phyloP scores from a whole-genome alignment of 2,329 filamentous ascomycete genomes.

The Catunica adiposa region DNA sequence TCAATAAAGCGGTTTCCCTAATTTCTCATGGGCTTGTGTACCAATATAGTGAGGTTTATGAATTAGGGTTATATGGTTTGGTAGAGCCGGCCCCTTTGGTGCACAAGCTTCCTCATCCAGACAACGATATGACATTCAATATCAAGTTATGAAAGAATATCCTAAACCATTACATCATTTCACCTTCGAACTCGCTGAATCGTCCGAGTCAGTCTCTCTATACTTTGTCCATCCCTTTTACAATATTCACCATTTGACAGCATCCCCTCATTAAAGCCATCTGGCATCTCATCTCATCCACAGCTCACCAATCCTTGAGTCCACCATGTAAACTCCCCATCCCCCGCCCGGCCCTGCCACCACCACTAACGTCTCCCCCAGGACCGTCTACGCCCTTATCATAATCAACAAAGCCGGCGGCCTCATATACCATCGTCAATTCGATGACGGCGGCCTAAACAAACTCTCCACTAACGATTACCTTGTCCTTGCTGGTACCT shows the following conservation, averaged over 20 bases:
- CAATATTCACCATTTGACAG: not conserved
- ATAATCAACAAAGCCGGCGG: conserved; percentile 98
- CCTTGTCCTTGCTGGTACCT: conserved; percentile 88
- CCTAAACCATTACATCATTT: no score
- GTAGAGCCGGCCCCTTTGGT: not conserved
- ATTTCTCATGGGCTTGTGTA: no score
- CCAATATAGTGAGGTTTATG: no score
- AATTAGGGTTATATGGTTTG: not conserved
- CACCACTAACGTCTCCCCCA: conserved; percentile 23
- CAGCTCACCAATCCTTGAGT: not conserved
- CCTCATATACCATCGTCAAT: conserved; percentile 88
- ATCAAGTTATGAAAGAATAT: not conserved
- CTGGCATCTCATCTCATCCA: not conserved
- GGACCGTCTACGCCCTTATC: conserved; percentile 89
- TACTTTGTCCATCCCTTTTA: not conserved
- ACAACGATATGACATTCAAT: not conserved
- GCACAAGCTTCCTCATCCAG: not conserved
- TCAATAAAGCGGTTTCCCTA: no score
- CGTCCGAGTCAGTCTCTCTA: not conserved
- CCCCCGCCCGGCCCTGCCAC: not conserved
- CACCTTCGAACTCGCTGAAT: not conserved
- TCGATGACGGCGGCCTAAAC: conserved; percentile 68
- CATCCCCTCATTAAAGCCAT: not conserved
- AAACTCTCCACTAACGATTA: conserved; percentile 92
- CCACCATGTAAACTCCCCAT: conserved; percentile 1